Evolutionary conservation across 257 asterid species (phyloP).

Genomic region (Capsicum rhomboideum): DNA sequence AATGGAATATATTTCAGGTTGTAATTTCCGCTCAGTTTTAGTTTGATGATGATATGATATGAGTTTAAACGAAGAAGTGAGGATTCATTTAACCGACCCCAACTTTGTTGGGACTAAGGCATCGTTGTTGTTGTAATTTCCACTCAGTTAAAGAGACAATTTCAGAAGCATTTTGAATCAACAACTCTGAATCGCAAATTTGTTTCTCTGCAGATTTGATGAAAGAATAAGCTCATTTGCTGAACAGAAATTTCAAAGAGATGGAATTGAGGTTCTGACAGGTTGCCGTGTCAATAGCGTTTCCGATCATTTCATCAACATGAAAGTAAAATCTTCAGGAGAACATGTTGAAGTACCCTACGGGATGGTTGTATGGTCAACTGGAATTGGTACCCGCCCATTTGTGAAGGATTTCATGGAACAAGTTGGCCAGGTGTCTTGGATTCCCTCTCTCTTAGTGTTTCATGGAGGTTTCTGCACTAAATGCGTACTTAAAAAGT

Average conservation of each 20-base stretch:
- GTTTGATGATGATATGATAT: no score
- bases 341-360: conserved; percentile 58
- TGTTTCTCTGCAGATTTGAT: conserved; percentile 65
- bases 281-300: conserved; percentile 87
- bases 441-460: neutral
- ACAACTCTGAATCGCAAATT: neutral
- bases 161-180: no score
- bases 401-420: conserved; percentile 80
- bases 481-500: neutral
- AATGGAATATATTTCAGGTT: neutral
- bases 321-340: conserved; percentile 68
- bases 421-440: conserved; percentile 82
- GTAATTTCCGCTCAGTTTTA: neutral
- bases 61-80: no score
- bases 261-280: conserved; percentile 74
- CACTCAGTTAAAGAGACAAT: neutral
- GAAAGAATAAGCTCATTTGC: conserved; percentile 90
- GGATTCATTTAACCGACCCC: no score
- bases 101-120: no score
- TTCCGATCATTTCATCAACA: conserved; percentile 63
- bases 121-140: no score
- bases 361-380: conserved; percentile 98
- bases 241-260: conserved; percentile 79
- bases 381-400: conserved; percentile 94
- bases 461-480: neutral